These are phyloP conservation scores for Biscutella auriculata DNA, from an alignment of 441 rosid genomes.

Conservation along the genomic window DNA sequence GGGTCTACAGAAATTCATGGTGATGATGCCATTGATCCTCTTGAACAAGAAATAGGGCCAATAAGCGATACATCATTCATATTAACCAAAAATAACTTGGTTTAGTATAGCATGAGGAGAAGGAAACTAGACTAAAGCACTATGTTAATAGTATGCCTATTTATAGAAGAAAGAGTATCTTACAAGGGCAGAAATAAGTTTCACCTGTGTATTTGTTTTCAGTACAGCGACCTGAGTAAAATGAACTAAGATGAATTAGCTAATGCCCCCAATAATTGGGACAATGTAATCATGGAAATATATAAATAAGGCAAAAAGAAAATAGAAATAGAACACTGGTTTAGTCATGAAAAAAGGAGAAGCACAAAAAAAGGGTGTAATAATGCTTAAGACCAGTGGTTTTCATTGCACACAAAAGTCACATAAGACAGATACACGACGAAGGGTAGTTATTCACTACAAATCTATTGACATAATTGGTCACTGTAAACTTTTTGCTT, in stretches of 20 bases:
- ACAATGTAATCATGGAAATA: slow-evolving; percentile 25
- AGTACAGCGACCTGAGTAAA: slow-evolving; percentile 7
- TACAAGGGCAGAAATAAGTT: neutral
- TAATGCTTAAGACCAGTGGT: slow-evolving; percentile 22
- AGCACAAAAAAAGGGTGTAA: slow-evolving; percentile 18
- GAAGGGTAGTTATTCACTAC: slow-evolving; percentile 26
- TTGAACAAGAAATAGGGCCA: slow-evolving; percentile 15
- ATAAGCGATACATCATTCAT: neutral
- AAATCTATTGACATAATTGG: slow-evolving; percentile 21
- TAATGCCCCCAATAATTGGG: slow-evolving; percentile 41
- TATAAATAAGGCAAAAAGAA: slow-evolving; percentile 8
- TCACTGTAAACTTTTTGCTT: slow-evolving; percentile 19
- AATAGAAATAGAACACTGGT: slow-evolving; percentile 14
- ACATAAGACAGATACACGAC: slow-evolving; percentile 24
- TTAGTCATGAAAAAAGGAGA: slow-evolving; percentile 6
- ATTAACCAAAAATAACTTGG: neutral
- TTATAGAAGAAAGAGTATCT: neutral
- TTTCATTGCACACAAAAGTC: slow-evolving; percentile 26
- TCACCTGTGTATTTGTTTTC: neutral
- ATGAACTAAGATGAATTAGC: slow-evolving; percentile 18
- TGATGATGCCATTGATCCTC: slow-evolving; percentile 19
- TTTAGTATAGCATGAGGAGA: neutral
- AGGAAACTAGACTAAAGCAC: neutral
- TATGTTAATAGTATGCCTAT: neutral
- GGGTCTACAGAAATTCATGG: slow-evolving; percentile 22